A percentile compares a stretch with the other conserved stretches of the same genome.
Evolutionary conservation across 2,329 filamentous ascomycete species (phyloP).

Genomic region (Mycogone perniciosa): DNA sequence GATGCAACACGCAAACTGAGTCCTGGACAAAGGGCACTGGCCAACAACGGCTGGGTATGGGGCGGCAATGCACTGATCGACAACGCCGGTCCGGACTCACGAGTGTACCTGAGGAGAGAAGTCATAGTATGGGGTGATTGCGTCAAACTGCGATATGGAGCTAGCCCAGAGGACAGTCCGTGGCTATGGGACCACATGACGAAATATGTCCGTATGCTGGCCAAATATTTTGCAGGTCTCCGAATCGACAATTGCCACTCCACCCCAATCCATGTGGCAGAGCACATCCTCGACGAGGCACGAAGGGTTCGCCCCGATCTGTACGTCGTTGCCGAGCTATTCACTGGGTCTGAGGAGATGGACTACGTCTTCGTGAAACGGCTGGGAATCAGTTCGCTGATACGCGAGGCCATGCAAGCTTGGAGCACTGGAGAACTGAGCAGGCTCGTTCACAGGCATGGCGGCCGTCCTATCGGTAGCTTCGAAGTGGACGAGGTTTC

Average conservation of each 20-base stretch:
- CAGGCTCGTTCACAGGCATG: constrained; percentile 86
- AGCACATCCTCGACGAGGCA: constrained; percentile 93
- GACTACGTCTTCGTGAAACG: constrained; percentile 95
- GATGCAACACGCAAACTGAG: constrained; percentile 70
- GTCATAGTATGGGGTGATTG: constrained; percentile 99
- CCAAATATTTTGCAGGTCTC: constrained; percentile 91
- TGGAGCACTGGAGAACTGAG: constrained; percentile 94
- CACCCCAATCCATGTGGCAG: constrained; percentile 87
- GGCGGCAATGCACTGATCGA: constrained; percentile 90
- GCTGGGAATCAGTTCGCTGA: constrained; percentile 82
- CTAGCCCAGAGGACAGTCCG: constrained; percentile 73
- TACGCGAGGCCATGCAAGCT: constrained; percentile 96
- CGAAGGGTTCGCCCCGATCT: constrained; percentile 78
- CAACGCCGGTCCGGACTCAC: constrained; percentile 82
- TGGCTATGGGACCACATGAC: constrained; percentile 97
- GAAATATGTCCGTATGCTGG: constrained; percentile 83
- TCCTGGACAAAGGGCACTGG: constrained; percentile 70
- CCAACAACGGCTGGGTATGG: constrained; percentile 99
- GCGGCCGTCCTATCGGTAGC: constrained; percentile 89
- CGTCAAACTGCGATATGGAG: constrained; percentile 90
- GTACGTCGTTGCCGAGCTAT: constrained; percentile 90
- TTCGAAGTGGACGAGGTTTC: constrained; percentile 89
- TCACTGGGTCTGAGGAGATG: constrained; percentile 91
- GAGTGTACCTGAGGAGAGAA: constrained; percentile 90
- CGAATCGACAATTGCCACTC: constrained; percentile 98